Evolutionary conservation across 176 grass and related monocot genomes (phyloP), one percentile per base, ranked within the genome.

Genomic region (maize (Zea mays)): DNA sequence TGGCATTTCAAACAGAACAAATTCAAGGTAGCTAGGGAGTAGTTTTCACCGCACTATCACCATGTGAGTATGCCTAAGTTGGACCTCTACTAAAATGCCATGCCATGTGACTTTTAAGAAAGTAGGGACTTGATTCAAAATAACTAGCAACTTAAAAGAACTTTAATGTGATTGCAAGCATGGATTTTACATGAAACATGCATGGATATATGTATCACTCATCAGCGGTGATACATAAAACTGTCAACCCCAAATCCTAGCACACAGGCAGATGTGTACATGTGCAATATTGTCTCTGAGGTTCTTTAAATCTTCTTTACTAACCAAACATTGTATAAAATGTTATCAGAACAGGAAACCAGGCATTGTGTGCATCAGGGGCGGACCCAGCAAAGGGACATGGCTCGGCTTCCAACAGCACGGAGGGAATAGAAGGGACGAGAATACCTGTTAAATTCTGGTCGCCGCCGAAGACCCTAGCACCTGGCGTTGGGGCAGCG

Each of bases 141-240:
- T 33, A 6, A 44, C 17, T 0, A 2, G 11, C 35, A 47, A 69
- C 67, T 8, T 38, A 7, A 14, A 19, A 71, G 10, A 77, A 2
- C 35, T 65, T 79, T 27, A 66, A 10, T 10, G 8, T 38, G 15
- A 71, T 46, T 20, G 21, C 37, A 78, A 42, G 46, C 37, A 79
- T n/a, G 70, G 14, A 39, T 39, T 41, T 72, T 67, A 61, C 52
- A 83, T 20, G 52, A 79, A 79, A 60, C 48, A 2, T 52, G 66
- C 15, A 74, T 13, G 62, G 57, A 11, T 37, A 7, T 70, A 15
- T 49, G 44, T 49, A 52, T 61, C 50, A 20, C 42, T 69, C 33
- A 82, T 60, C 3, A 8, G 12, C 12, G 59, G 16, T 8, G 5
- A 33, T 4, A 71, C 2, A 71, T 9, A 41, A 11, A 56, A 54